Conservation (phyloP, 2,329 filamentous ascomycete genomes). For the Diaporthe citriasiana region DNA sequence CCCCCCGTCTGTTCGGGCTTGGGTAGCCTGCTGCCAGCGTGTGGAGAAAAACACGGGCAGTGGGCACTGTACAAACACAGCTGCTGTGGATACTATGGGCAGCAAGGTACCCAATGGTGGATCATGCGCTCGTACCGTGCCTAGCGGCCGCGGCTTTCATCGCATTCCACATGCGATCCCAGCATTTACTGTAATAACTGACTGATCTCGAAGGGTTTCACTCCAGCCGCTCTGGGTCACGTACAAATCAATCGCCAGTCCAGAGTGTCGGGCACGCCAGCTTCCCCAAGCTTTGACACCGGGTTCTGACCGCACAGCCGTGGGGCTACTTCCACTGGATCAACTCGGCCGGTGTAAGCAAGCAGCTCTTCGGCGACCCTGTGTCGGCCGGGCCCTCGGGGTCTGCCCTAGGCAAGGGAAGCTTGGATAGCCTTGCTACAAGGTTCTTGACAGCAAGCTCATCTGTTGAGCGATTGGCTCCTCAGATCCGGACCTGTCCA, state of each 20-base stretch:
- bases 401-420: slow-evolving; percentile 25
- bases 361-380: slow-evolving; percentile 26
- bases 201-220: slow-evolving; percentile 28
- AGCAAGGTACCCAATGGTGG: slow-evolving; percentile 6
- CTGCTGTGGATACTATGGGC: slow-evolving; percentile 15
- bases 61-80: slow-evolving; percentile 20
- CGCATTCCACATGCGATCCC: slow-evolving; percentile 20
- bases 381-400: slow-evolving; percentile 29
- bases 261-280: slow-evolving; percentile 5
- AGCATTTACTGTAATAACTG: slow-evolving; percentile 15
- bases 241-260: neutral
- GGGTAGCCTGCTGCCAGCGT: slow-evolving; percentile 17
- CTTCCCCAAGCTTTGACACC: slow-evolving; percentile 1
- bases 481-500: slow-evolving; percentile 27
- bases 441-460: slow-evolving; percentile 30
- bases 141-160: slow-evolving; percentile 32
- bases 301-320: neutral
- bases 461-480: slow-evolving; percentile 38
- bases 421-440: slow-evolving; percentile 34
- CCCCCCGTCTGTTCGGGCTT: slow-evolving; percentile 7
- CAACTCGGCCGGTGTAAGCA: slow-evolving; percentile 31
- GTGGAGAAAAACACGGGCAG: slow-evolving; percentile 19
- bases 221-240: slow-evolving; percentile 3
- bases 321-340: neutral
- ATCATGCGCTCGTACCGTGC: slow-evolving; percentile 32